These are phyloP conservation scores for Macadamia tetraphylla DNA, from an alignment of 164 flowering plant species.

Conservation along the genomic window DNA sequence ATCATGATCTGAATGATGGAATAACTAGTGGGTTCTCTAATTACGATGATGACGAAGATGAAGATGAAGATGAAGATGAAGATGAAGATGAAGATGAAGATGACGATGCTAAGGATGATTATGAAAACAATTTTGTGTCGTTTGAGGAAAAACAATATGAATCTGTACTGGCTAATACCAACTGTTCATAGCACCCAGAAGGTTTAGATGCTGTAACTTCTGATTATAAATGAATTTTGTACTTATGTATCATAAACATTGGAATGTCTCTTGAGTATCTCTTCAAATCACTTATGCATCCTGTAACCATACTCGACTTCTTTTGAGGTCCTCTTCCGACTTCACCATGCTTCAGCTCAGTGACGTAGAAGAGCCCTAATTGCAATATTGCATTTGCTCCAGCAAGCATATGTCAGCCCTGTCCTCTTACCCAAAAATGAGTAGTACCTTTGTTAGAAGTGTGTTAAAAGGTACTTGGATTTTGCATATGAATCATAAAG, in stretches of 20 bases:
- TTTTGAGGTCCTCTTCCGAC: no score
- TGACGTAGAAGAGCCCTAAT: no score
- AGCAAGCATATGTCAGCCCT: no score
- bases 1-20: conserved; percentile 5
- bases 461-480: no score
- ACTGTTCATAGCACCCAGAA: conserved; percentile 1
- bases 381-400: no score
- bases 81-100: conserved; percentile 19
- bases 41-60: conserved; percentile 20
- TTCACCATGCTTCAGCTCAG: no score
- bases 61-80: conserved; percentile 25
- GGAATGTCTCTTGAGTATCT: no score
- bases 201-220: conserved; percentile 5
- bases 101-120: conserved; percentile 12
- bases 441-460: no score
- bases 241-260: background rate
- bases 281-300: no score
- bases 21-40: conserved; percentile 10
- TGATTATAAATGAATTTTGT: background rate
- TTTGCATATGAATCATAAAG: no score
- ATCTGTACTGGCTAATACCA: conserved; percentile 7
- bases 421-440: no score
- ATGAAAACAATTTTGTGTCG: background rate
- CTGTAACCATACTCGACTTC: no score
- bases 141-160: conserved; percentile 14